Evolutionary conservation across 2,329 filamentous ascomycete genomes (phyloP).

Genomic region (Sarocladium kiliense): DNA sequence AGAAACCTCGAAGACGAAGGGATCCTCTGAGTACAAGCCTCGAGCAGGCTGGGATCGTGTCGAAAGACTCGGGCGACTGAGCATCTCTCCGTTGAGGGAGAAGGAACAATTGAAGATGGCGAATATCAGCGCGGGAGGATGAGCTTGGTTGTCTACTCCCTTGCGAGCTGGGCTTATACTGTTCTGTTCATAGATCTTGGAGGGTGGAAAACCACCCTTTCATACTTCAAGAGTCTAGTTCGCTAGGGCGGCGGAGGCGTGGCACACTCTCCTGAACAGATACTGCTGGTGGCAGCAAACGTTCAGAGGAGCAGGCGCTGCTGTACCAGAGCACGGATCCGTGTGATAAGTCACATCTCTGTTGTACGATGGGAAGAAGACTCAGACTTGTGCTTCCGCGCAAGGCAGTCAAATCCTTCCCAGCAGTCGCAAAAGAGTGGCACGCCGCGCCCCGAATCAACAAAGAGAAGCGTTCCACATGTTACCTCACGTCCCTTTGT

Average conservation of each 20-base stretch:
- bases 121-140: background rate
- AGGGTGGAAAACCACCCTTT: slow-evolving; percentile 39
- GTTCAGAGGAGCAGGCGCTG: slow-evolving; percentile 3
- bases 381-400: background rate
- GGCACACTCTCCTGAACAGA: background rate
- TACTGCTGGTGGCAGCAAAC: background rate
- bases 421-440: background rate
- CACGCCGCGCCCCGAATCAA: slow-evolving; percentile 5
- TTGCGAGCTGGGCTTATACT: slow-evolving; percentile 18
- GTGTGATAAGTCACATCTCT: background rate
- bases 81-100: slow-evolving; percentile 29
- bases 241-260: slow-evolving; percentile 3
- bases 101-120: slow-evolving; percentile 21
- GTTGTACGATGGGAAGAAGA: background rate
- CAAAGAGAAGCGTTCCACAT: background rate
- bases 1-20: slow-evolving; percentile 33
- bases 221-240: slow-evolving; percentile 33
- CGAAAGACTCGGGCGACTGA: slow-evolving; percentile 24
- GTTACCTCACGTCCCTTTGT: background rate
- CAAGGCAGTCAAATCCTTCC: background rate
- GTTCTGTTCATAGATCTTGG: slow-evolving; percentile 36
- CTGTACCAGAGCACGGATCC: too few species aligned
- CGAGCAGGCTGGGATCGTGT: background rate
- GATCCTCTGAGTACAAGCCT: slow-evolving; percentile 26
- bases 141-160: slow-evolving; percentile 10